Conservation (phyloP, 306 rosid species). For the barrel medic (Medicago truncatula) region MtrunA17r5.0-ANR NC_053047.1:36796501-36797000, state of each 20-base stretch:
- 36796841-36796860: conserved; percentile 43
- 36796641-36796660: conserved; percentile 40
- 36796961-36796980: background rate
- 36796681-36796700: conserved; percentile 29
- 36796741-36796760: conserved; percentile 44
- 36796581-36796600: conserved; percentile 35
- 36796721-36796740: conserved; percentile 43
- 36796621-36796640: conserved; percentile 38
- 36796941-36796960: background rate
- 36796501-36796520: conserved; percentile 39
- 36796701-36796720: conserved; percentile 42
- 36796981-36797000: too few species aligned
- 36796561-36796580: conserved; percentile 39
- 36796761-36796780: conserved; percentile 32
- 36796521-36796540: conserved; percentile 36
- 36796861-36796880: conserved; percentile 29
- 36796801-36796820: background rate
- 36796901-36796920: conserved; percentile 33
- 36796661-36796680: conserved; percentile 39
- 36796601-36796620: conserved; percentile 29
- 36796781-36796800: conserved; percentile 22
- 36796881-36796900: conserved; percentile 35
- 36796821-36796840: conserved; percentile 22
- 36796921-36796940: conserved; percentile 40
- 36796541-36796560: conserved; percentile 29